phyloP scores from a whole-genome alignment of 2,329 filamentous ascomycete species.

The Paraphoma chrysanthemicola region DNA sequence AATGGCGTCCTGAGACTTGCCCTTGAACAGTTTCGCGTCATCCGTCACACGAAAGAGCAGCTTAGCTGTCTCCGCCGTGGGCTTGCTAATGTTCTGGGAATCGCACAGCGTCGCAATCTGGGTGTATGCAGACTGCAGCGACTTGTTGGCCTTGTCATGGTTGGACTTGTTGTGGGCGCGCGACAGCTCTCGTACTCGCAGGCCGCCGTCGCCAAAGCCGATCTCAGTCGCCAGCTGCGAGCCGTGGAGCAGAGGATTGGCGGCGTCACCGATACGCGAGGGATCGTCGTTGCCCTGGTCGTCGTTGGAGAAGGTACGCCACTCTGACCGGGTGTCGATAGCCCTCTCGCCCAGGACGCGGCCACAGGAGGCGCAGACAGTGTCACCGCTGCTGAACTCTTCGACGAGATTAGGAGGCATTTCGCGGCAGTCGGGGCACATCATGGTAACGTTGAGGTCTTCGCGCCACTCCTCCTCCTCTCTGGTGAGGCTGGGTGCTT shows the following conservation, averaged over 20 bases:
- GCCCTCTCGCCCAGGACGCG: constrained; percentile 89
- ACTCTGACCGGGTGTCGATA: constrained; percentile 95
- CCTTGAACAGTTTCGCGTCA: constrained; percentile 92
- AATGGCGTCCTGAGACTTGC: constrained; percentile 91
- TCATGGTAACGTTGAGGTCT: constrained; percentile 84
- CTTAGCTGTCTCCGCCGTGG: constrained; percentile 88
- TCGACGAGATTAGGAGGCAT: constrained; percentile 91
- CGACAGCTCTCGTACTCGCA: constrained; percentile 75
- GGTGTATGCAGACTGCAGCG: constrained; percentile 80
- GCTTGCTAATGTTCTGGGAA: constrained; percentile 68
- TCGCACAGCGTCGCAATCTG: constrained; percentile 90
- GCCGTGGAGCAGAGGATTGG: constrained; percentile 87
- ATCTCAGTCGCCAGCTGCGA: constrained; percentile 89
- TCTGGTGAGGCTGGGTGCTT: constrained; percentile 41
- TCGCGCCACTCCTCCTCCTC: constrained; percentile 69
- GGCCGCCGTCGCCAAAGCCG: constrained; percentile 77
- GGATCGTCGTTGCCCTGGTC: constrained; percentile 96
- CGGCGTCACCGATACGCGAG: constrained; percentile 94
- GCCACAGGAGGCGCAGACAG: constrained; percentile 91
- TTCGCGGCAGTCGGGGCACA: constrained; percentile 90
- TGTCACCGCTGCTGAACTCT: constrained; percentile 90
- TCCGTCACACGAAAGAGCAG: constrained; percentile 95
- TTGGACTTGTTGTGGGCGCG: constrained; percentile 83
- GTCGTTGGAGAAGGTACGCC: constrained; percentile 98
- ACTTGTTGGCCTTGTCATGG: constrained; percentile 83